A percentile compares a stretch with the other conserved stretches of the same genome.
Conservation (phyloP, 805 yeast genomes). For the Pichia cabralensis region DNA sequence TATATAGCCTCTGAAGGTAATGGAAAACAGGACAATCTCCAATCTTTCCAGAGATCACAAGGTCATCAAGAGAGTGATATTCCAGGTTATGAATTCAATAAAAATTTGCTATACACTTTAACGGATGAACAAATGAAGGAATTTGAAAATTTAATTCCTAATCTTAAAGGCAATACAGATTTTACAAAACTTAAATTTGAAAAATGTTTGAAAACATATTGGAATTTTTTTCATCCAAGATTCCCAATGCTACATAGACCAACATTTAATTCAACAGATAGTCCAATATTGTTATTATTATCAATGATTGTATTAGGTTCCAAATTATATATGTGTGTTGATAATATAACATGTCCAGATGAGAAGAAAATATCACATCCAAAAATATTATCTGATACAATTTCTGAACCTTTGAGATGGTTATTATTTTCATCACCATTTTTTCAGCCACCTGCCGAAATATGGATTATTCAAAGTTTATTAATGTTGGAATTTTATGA, state of each 20-base stretch:
- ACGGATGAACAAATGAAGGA: conserved; percentile 15
- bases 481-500: conserved; percentile 71
- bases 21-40: background rate
- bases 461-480: conserved; percentile 71
- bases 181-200: conserved; percentile 22
- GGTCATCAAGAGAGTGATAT: conserved; percentile 7
- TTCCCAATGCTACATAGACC: conserved; percentile 51
- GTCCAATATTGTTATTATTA: conserved; percentile 41
- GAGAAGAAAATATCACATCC: conserved; percentile 16
- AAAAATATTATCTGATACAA: conserved; percentile 33
- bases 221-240: conserved; percentile 52
- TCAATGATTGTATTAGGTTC: conserved; percentile 53
- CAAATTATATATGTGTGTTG: conserved; percentile 23
- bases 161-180: conserved; percentile 19
- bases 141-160: conserved; percentile 20
- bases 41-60: conserved; percentile 11
- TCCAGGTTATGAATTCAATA: conserved; percentile 2
- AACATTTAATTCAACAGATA: conserved; percentile 38
- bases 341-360: conserved; percentile 15
- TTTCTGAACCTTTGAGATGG: conserved; percentile 57
- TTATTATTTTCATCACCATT: conserved; percentile 59
- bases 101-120: conserved; percentile 9
- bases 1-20: too few species aligned
- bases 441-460: conserved; percentile 65
- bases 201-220: conserved; percentile 31